phyloP scores from a whole-genome alignment of 192 early-diverging fungal genomes.

The Podila clonocystis region DNA sequence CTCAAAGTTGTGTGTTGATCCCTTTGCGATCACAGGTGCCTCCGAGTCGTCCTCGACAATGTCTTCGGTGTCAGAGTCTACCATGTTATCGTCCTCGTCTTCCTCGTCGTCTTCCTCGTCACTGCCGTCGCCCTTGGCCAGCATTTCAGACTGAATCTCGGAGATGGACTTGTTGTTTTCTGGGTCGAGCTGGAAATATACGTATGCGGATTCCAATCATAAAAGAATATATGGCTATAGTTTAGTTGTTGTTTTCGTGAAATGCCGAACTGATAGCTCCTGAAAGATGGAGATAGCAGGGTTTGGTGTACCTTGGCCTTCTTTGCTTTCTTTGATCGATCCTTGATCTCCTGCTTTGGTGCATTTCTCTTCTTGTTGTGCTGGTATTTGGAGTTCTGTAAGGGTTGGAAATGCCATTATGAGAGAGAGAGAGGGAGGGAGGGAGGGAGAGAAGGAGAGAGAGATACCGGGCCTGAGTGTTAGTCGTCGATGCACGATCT shows the following conservation, averaged over 20 bases:
- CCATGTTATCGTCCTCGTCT: conserved; percentile 36
- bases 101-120: conserved; percentile 41
- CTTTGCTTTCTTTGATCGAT: conserved; percentile 84
- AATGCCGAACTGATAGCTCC: no score
- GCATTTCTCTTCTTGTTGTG: conserved; percentile 87
- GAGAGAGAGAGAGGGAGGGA: no score
- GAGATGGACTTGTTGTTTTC: conserved; percentile 77
- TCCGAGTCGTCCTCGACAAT: conserved; percentile 44
- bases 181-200: conserved; percentile 75
- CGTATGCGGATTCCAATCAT: background rate
- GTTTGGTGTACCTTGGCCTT: conserved; percentile 72
- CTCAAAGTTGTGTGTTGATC: conserved; percentile 38
- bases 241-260: no score
- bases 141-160: conserved; percentile 67
- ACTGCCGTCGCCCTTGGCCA: conserved; percentile 49
- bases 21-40: conserved; percentile 35
- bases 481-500: no score
- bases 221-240: background rate
- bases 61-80: conserved; percentile 43
- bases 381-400: conserved; percentile 64
- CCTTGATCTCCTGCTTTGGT: conserved; percentile 82
- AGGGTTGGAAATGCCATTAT: background rate
- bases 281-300: background rate
- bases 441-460: no score
- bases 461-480: no score